Conservation (phyloP, 257 asterid genomes). For the Vinca minor region DNA sequence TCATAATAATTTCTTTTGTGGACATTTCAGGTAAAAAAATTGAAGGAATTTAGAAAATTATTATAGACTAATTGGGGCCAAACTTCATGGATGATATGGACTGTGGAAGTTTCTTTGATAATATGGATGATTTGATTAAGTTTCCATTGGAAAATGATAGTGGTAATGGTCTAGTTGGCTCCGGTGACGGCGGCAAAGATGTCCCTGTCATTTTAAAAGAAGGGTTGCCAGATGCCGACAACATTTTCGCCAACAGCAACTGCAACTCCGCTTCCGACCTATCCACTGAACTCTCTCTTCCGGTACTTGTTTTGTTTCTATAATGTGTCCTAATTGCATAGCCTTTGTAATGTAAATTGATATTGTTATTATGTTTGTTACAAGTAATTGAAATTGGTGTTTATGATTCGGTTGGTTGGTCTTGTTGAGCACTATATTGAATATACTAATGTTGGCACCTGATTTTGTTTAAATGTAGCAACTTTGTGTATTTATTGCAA, state of each 20-base stretch:
- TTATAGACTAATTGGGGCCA: conserved; percentile 43
- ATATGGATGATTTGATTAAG: conserved; percentile 73
- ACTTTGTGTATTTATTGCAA: no score
- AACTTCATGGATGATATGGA: conserved; percentile 62
- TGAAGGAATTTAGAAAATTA: conserved; percentile 3
- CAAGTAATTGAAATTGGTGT: not conserved
- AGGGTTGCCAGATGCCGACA: conserved; percentile 41
- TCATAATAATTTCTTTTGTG: not conserved
- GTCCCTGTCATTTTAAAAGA: conserved; percentile 68
- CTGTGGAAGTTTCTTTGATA: conserved; percentile 78
- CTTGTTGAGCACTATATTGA: not conserved
- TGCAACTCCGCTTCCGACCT: conserved; percentile 44
- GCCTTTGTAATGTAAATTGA: not conserved
- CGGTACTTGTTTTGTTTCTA: conserved; percentile 43
- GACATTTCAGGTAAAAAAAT: conserved; percentile 16
- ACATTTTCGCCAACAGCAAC: conserved; percentile 50
- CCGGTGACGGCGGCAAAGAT: conserved; percentile 44
- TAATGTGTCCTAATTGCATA: not conserved
- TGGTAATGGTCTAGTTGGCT: conserved; percentile 32
- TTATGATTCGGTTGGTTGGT: not conserved
- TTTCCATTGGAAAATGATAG: conserved; percentile 68
- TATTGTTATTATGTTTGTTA: not conserved
- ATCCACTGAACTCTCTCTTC: conserved; percentile 74
- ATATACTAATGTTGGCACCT: not conserved
- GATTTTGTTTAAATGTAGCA: not conserved